These are phyloP conservation scores for Babjeviella inositovora DNA, from an alignment of 805 yeast genomes.

Conservation along the genomic window DNA sequence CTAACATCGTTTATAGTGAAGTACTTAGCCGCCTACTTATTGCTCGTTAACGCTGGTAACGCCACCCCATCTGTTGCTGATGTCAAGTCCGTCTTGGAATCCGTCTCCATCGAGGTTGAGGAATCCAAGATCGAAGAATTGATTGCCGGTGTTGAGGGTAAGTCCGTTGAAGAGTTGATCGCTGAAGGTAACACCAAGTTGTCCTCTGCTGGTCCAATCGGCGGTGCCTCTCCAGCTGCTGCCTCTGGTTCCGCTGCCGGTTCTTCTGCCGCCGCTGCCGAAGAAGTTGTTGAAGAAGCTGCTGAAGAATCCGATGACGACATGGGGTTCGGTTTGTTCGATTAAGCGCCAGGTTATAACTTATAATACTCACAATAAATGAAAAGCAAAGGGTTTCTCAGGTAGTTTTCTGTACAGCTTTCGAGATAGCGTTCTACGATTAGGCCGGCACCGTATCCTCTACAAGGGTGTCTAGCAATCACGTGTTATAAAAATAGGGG, in stretches of 20 bases:
- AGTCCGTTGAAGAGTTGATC: conserved; percentile 76
- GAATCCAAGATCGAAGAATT: conserved; percentile 71
- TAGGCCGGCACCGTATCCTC: too few relatives aligned
- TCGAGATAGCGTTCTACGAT: too few relatives aligned
- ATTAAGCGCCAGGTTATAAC: too few relatives aligned
- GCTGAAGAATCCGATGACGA: conserved; percentile 38
- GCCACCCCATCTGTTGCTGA: conserved; percentile 88
- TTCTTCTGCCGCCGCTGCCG: conserved; percentile 59
- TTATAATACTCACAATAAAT: too few relatives aligned
- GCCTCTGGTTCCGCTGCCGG: conserved; percentile 59
- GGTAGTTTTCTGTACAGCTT: too few relatives aligned
- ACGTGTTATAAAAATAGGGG: too few relatives aligned
- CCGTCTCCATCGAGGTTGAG: conserved; percentile 95
- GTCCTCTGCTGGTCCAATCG: conserved; percentile 96
- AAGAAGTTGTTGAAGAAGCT: conserved; percentile 51
- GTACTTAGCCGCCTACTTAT: conserved; percentile 99
- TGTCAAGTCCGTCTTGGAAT: conserved; percentile 73
- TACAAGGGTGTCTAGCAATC: too few relatives aligned
- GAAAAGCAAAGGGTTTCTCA: too few relatives aligned
- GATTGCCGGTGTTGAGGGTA: conserved; percentile 83
- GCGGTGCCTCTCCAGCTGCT: conserved; percentile 79
- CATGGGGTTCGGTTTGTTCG: conserved; percentile 97
- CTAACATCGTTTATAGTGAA: too few relatives aligned
- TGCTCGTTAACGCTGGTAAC: conserved; percentile 95
- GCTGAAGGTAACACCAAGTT: conserved; percentile 93